Base-by-base conservation (phyloP, 2,329 filamentous ascomycete species). In the Tolypocladium guangdongense region DNA sequence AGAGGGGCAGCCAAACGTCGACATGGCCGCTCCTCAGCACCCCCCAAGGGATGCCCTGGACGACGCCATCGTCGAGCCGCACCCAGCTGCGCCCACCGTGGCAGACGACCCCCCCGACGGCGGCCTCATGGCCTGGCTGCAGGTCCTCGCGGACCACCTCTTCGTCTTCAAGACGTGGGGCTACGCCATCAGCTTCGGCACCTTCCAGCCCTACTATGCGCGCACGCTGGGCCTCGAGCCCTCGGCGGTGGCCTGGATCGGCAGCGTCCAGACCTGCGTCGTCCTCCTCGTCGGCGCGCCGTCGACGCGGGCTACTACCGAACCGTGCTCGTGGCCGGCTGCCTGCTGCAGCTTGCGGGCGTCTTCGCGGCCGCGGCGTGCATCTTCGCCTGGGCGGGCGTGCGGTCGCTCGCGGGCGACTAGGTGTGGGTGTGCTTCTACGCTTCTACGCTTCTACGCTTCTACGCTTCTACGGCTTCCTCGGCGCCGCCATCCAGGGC, bases 391-490 rank as follows among this genome's bases (percentile, higher is more conserved):
- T 86, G 83, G 83, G 72, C 76, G 0, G 75, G 74, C 0, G 77
- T 86, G 0, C 52, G 58, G 5, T 60, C 57, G 6, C 57, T 68
- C 0, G 51, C 60, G 0, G 64, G 58, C 1, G 60, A 60, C 24
- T 87, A 86, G 60, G 74, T 71, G 1, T 89, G 86, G 75, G 71
- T 79, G 0, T 69, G 75, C 0, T 73, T 84, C 53, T 87, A 86
- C 61, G 87, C n/a, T n/a, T n/a, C n/a, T n/a, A n/a, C n/a, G n/a
- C n/a, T n/a, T n/a, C n/a, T n/a, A n/a, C n/a, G n/a, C n/a, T n/a
- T n/a, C n/a, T n/a, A n/a, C n/a, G 75, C 0, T 73, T 84, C 53
- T 87, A 86, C 61, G 87, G 87, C 1, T 72, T 87, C 49, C 77
- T 77, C 2, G 81, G 77, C 0, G 83, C 82, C 0, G 82, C 75